Evolutionary conservation across 176 grass and related monocot species (phyloP).

Genomic region (Dactylis glomerata): DNA sequence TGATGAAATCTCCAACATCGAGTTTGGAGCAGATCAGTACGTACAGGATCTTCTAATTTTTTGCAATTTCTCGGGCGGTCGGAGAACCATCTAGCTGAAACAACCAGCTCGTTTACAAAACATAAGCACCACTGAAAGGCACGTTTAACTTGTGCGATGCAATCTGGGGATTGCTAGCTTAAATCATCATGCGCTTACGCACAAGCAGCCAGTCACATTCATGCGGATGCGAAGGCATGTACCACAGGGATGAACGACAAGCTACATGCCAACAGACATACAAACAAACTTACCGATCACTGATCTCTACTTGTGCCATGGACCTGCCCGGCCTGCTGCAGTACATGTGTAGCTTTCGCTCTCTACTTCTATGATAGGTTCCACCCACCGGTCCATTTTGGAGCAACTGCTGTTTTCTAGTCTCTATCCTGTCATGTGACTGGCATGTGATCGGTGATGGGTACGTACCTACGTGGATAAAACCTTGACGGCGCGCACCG

Average conservation of each 20-base stretch:
- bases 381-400: constrained; percentile 32
- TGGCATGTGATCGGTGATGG: constrained; percentile 29
- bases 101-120: too few relatives aligned
- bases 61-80: too few relatives aligned
- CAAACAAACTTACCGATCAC: not conserved
- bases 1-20: too few relatives aligned
- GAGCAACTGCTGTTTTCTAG: constrained; percentile 21
- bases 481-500: not conserved
- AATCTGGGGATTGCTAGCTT: not conserved
- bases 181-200: not conserved
- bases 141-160: not conserved
- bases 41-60: too few relatives aligned
- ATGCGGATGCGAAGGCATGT: not conserved
- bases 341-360: constrained; percentile 26
- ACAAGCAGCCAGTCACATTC: constrained; percentile 7
- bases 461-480: not conserved
- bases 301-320: constrained; percentile 2
- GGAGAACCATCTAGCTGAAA: too few relatives aligned
- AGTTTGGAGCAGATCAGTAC: too few relatives aligned
- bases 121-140: not conserved
- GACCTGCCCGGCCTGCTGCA: not conserved
- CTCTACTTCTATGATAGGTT: constrained; percentile 24
- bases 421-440: constrained; percentile 37
- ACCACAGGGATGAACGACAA: constrained; percentile 1
- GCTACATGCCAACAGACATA: not conserved